These are phyloP conservation scores for Monascus ruber DNA, from an alignment of 2,329 filamentous ascomycete genomes.

Conservation along the genomic window DNA sequence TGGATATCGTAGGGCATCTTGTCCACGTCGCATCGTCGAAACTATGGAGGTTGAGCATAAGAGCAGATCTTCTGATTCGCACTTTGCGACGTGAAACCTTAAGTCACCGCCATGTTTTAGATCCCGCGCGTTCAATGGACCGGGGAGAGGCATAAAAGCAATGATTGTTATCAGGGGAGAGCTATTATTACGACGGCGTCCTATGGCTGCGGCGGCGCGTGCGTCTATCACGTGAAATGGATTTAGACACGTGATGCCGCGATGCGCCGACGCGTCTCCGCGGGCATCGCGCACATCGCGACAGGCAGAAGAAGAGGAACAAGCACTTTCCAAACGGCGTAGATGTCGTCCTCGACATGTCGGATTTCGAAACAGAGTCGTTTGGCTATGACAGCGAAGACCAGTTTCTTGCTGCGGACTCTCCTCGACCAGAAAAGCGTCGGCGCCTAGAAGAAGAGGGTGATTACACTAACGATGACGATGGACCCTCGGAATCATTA, in stretches of 20 bases:
- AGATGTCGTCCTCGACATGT: slow-evolving; percentile 13
- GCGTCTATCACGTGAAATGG: background rate
- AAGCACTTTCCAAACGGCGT: slow-evolving; percentile 3
- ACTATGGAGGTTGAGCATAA: no score
- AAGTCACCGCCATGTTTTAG: no score
- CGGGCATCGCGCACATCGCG: background rate
- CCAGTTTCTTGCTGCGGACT: slow-evolving; percentile 15
- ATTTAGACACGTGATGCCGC: slow-evolving; percentile 7
- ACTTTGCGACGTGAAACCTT: no score
- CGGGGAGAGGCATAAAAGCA: no score
- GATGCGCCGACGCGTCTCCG: slow-evolving; percentile 8
- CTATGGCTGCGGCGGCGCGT: no score
- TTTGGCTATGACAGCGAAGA: slow-evolving; percentile 17
- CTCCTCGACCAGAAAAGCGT: slow-evolving; percentile 22
- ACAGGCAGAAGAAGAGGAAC: slow-evolving; percentile 1
- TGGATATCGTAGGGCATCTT: no score
- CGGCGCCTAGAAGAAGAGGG: slow-evolving; percentile 18
- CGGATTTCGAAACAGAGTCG: slow-evolving; percentile 15
- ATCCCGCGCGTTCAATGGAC: no score
- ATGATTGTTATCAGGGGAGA: no score
- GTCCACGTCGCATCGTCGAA: no score
- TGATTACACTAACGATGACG: slow-evolving; percentile 3
- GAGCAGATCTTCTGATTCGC: no score
- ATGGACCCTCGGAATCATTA: slow-evolving; percentile 5
- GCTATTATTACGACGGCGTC: no score